Evolutionary conservation across 768 basidiomycete genomes (phyloP), one percentile per base, ranked within the genome.

Genomic region (Dioszegia aurantiaca): DNA sequence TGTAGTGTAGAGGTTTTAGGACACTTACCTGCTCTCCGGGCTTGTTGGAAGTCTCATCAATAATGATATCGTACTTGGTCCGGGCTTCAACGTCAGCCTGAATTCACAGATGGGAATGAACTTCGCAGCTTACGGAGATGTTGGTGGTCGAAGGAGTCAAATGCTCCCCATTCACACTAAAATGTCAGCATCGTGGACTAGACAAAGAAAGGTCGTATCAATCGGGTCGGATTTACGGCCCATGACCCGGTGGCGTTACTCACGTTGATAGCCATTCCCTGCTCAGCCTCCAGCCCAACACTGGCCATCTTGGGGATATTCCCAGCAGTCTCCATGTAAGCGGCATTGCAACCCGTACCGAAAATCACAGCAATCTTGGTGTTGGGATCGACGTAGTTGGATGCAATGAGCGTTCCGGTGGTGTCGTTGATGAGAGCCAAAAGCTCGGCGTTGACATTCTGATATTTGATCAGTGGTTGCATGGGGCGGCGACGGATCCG

Each of bases 281-380:
- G 80, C 36, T 85, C 83, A 24, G 55, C 59, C 19, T 68, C 66
- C 62, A 93, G 81, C 1, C 85, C 86, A n/a, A 92, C 77, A 52
- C 84, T 64, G 46, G 82, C 81, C 62, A 97, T 84, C 81, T 99
- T 99, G 39, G 87, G 83, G 47, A 97, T 92, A 67, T 87, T 84
- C 40, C 80, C 82, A 16, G 90, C 83, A 57, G 85, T 84, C 74
- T 99, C 94, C 90, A 95, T 93, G 73, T 97, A 97, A 5, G 94
- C 94, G 0, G 94, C 94, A 74, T 98, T 98, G 75, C 93, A 97
- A 0, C 95, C 95, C 6, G 95, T 99, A 37, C 95, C 95, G 69
- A 98, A 94, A 69, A 99, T 98, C 70, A 88, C 87, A 1, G 90
- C 95, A 67, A 97, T 93, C 74, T 88, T 89, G 37, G 94, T 93